Evolutionary conservation across 495 filamentous ascomycete species (phyloP), one percentile per base, ranked within the genome.

Genomic region (Trichoderma erinaceum): DNA sequence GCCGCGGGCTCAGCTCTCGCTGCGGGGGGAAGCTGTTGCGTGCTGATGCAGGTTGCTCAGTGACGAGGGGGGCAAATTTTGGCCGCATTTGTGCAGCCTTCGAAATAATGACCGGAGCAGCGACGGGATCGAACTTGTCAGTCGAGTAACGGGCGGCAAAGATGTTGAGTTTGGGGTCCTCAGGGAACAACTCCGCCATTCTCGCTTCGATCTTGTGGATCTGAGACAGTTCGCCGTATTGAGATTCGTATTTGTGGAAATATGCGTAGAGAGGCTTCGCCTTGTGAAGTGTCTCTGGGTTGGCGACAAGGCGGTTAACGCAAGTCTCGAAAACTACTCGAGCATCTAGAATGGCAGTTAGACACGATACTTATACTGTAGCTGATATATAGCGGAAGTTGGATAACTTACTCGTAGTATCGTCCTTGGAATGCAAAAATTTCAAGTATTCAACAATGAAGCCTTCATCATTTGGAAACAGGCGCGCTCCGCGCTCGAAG

Each of bases 371-470:
- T 5, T 38, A 38, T 38, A 67, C 61, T 61, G 48, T 15, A 13
- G 44, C 18, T 6, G 32, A n/a, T 12, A 16, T 25, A 48, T 11
- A 43, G 8, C 11, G 23, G 27, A 23, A 64, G 11, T 5, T 38
- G 35, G 25, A 18, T 23, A 35, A 84, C 92, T 86, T 84, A 96
- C 92, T 98, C 58, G 90, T 97, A 64, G 91, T 88, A 77, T 99
- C 95, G 69, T 96, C 94, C 71, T 90, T 89, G 27, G 90, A 87
- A 68, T 97, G 87, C 63, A 98, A 82, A 79, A 97, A 93, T 79
- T 97, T 97, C 73, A 98, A 79, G 73, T 98, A 97, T 75, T 97
- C 93, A 46, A 98, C 82, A 10, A 93, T 89, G 78, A 97, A 98
- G 65, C 86, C 81, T 73, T 96, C 94, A 72, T 97, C 93, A 23